A percentile compares a stretch with the other conserved stretches of the same genome.
Evolutionary conservation across 208 protist species (phyloP).

Genomic region (Strigomonas culicis): DNA sequence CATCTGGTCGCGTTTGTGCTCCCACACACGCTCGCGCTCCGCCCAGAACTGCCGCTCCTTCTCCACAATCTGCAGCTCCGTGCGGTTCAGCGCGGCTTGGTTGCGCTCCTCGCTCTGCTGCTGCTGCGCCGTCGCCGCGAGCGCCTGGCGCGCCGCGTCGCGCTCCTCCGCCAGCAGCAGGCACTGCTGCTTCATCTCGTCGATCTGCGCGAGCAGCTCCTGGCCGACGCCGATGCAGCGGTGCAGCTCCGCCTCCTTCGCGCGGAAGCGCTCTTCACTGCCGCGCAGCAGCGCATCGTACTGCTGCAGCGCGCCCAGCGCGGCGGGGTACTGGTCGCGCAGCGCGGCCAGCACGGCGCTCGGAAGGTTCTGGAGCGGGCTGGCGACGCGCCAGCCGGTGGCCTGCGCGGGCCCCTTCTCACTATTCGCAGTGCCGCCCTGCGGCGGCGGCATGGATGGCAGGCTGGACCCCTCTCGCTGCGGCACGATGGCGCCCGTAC

Average conservation of each 20-base stretch:
- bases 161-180: constrained; percentile 46
- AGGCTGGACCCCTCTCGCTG: too few relatives aligned
- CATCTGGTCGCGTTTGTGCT: constrained; percentile 19
- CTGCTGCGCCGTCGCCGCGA: not conserved
- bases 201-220: constrained; percentile 66
- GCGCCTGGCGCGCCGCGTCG: constrained; percentile 18
- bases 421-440: too few relatives aligned
- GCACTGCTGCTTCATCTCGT: constrained; percentile 50
- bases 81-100: not conserved
- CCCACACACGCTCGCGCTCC: constrained; percentile 18
- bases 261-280: constrained; percentile 35
- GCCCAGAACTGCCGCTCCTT: constrained; percentile 6
- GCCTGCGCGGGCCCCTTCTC: too few relatives aligned
- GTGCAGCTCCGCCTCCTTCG: constrained; percentile 66
- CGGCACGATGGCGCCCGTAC: too few relatives aligned
- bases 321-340: constrained; percentile 22
- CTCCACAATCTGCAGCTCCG: constrained; percentile 1
- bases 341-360: constrained; percentile 10
- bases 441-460: too few relatives aligned
- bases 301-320: constrained; percentile 19
- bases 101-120: not conserved
- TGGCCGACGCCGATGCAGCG: constrained; percentile 76
- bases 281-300: constrained; percentile 44
- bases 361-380: constrained; percentile 24
- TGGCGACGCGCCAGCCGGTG: constrained; percentile 11